Evolutionary conservation across 1,139 yeast species (phyloP).

Genomic region (Candida buenavistaensis): DNA sequence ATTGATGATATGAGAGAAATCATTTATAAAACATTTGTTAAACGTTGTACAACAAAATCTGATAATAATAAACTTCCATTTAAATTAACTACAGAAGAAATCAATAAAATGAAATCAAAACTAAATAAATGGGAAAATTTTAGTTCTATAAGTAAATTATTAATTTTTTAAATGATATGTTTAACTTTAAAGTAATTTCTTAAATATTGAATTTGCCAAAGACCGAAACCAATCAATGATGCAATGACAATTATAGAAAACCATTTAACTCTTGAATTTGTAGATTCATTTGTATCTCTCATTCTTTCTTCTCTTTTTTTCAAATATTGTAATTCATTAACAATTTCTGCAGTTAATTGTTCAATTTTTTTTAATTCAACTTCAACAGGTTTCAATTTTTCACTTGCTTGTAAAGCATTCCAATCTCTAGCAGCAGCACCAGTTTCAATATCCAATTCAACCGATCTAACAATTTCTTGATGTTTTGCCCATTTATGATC

Average conservation of each 20-base stretch:
- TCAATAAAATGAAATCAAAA: neutral
- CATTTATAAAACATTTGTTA: constrained; percentile 7
- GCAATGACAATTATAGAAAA: constrained; percentile 71
- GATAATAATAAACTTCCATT: too few species aligned
- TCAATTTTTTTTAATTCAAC: constrained; percentile 83
- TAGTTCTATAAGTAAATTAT: constrained; percentile 7
- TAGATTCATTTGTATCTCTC: constrained; percentile 95
- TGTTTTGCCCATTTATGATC: constrained; percentile 36
- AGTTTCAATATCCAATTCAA: constrained; percentile 89
- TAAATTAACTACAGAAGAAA: constrained; percentile 2
- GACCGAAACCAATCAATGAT: constrained; percentile 75
- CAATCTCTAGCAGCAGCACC: constrained; percentile 98
- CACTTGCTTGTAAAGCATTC: constrained; percentile 92
- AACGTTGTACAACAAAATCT: constrained; percentile 3
- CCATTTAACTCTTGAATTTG: constrained; percentile 82
- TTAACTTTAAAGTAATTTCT: constrained; percentile 92
- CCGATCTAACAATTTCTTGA: constrained; percentile 47
- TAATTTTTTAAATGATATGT: constrained; percentile 65
- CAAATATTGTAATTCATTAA: constrained; percentile 75
- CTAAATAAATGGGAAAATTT: constrained; percentile 12
- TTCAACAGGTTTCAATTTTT: constrained; percentile 90
- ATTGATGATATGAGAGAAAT: constrained; percentile 9
- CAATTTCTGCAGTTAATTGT: constrained; percentile 79
- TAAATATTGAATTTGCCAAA: constrained; percentile 89
- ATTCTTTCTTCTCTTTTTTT: constrained; percentile 84